Evolutionary conservation across 139 green algal genomes (phyloP).

Genomic region (Monoraphidium neglectum): DNA sequence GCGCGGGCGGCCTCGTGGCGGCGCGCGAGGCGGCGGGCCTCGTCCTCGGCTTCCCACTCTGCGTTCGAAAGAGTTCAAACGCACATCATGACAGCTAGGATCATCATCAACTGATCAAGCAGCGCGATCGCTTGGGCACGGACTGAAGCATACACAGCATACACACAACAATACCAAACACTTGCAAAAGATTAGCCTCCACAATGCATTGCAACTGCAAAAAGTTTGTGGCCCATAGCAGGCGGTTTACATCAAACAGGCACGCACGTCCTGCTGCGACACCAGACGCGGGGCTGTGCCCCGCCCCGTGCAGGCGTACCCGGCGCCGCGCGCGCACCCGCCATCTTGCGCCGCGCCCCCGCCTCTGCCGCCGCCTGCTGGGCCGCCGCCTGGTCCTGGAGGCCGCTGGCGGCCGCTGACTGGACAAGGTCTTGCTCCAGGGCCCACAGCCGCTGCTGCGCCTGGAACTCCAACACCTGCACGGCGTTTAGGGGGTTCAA

Average conservation of each 20-base stretch:
- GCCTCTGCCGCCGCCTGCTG: constrained; percentile 34
- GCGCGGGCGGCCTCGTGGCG: constrained; percentile 28
- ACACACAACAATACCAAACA: too few species aligned
- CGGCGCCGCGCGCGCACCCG: neutral
- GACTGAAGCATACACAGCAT: too few species aligned
- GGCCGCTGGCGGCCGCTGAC: constrained; percentile 26
- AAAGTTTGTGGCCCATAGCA: too few species aligned
- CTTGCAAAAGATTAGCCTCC: too few species aligned
- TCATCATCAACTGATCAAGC: too few species aligned
- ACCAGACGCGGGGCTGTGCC: too few species aligned
- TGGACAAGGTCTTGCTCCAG: constrained; percentile 52
- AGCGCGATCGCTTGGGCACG: too few species aligned
- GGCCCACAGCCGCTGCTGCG: constrained; percentile 51
- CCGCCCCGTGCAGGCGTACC: neutral
- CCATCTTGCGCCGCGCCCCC: constrained; percentile 32
- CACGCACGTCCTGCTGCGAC: too few species aligned
- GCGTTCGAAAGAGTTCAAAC: too few species aligned
- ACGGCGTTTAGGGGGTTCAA: neutral
- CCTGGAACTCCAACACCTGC: constrained; percentile 61
- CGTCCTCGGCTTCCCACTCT: constrained; percentile 41
- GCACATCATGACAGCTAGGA: too few species aligned
- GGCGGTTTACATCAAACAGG: too few species aligned
- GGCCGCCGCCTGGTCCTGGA: constrained; percentile 44
- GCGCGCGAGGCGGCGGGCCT: neutral
- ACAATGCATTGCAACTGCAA: too few species aligned